These are phyloP conservation scores for Tetragonia tetragonoides DNA, from an alignment of 148 eudicot species.

Conservation along the genomic window DNA sequence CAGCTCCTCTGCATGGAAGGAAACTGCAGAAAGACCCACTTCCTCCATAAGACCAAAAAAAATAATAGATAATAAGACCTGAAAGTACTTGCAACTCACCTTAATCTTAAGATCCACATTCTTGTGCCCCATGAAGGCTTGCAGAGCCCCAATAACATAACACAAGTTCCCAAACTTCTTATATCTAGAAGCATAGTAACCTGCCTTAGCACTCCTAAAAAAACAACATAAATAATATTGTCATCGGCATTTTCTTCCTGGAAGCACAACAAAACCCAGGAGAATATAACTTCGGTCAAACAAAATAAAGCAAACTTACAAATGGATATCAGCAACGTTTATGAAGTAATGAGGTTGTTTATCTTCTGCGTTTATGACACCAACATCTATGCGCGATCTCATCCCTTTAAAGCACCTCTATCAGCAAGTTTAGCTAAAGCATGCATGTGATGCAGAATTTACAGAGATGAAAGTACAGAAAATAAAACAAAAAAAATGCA, in stretches of 20 bases:
- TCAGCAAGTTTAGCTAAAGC: constrained; percentile 24
- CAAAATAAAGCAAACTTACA: constrained; percentile 49
- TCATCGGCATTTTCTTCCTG: not conserved
- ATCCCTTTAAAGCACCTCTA: constrained; percentile 52
- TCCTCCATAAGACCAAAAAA: not conserved
- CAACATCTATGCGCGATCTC: constrained; percentile 74
- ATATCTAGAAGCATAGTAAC: constrained; percentile 90
- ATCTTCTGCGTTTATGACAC: constrained; percentile 55
- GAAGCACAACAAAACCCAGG: not conserved
- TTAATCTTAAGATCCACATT: constrained; percentile 78
- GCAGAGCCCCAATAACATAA: constrained; percentile 93
- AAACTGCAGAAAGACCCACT: not conserved
- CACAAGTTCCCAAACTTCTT: constrained; percentile 90
- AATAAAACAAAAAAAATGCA: not conserved
- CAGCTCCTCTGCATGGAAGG: not conserved
- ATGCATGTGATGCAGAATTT: constrained; percentile 15
- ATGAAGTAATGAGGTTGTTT: constrained; percentile 75
- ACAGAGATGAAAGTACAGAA: not conserved
- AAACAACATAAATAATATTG: constrained; percentile 17
- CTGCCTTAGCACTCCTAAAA: constrained; percentile 96
- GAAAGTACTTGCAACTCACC: constrained; percentile 37
- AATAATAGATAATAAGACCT: not conserved
- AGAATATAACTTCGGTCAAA: not conserved
- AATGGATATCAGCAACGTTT: constrained; percentile 94
- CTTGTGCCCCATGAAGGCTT: constrained; percentile 84